Conservation (phyloP, 257 asterid genomes). For the Hygrophila difformis region DNA sequence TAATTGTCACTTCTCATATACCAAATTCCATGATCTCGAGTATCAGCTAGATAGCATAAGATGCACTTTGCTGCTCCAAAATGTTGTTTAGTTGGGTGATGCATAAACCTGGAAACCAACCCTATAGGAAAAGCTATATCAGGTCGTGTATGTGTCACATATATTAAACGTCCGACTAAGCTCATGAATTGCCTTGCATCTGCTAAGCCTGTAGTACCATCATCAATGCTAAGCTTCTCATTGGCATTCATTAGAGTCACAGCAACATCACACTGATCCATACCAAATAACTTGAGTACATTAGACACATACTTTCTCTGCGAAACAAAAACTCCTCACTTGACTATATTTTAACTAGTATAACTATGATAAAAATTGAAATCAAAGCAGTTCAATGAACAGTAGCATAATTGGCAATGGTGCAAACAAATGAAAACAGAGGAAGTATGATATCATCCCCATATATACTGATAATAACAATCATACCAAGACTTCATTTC, state of each 20-base stretch:
- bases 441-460: not conserved
- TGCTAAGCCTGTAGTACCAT: too few species aligned
- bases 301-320: not conserved
- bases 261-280: not conserved
- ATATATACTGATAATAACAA: not conserved
- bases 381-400: too few species aligned
- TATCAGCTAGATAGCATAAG: not conserved
- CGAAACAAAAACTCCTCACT: too few species aligned
- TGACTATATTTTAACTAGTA: too few species aligned
- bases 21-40: constrained; percentile 5
- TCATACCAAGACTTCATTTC: not conserved
- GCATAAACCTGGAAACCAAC: constrained; percentile 4
- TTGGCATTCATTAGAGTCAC: too few species aligned
- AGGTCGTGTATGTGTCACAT: constrained; percentile 5
- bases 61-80: not conserved
- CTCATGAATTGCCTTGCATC: too few species aligned
- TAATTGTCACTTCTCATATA: not conserved
- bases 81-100: not conserved
- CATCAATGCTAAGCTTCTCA: too few species aligned
- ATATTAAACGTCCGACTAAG: constrained; percentile 3
- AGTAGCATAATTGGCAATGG: too few species aligned
- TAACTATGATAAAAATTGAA: too few species aligned
- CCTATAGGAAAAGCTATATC: constrained; percentile 4
- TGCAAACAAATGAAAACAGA: too few species aligned
- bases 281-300: not conserved